These are phyloP conservation scores for Somion occarium DNA, from an alignment of 1,284 basidiomycete genomes.

Conservation along the genomic window DNA sequence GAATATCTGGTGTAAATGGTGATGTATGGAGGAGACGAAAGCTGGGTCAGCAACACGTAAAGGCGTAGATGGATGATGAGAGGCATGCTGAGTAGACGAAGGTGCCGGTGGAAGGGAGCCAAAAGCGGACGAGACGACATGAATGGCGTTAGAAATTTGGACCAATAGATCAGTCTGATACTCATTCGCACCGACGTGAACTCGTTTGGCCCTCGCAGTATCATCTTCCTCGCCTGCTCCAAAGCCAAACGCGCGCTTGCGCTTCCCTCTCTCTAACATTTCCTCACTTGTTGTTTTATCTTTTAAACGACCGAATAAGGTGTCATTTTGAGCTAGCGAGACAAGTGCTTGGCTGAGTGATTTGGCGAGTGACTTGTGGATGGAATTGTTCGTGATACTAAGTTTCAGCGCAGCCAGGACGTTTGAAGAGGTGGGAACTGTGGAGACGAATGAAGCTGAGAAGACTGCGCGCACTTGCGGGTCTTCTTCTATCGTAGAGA, in stretches of 20 bases:
- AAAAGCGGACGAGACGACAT: slow-evolving; percentile 2
- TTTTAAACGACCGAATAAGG: slow-evolving; percentile 37
- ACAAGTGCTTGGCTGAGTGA: slow-evolving; percentile 56
- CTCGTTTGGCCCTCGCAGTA: neutral
- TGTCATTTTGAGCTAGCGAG: slow-evolving; percentile 56
- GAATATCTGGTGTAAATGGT: slow-evolving; percentile 68
- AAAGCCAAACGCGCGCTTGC: neutral
- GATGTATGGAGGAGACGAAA: slow-evolving; percentile 59
- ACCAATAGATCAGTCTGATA: neutral
- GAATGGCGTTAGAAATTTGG: slow-evolving; percentile 2
- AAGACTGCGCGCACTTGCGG: slow-evolving; percentile 49
- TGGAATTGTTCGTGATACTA: slow-evolving; percentile 40
- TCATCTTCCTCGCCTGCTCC: neutral
- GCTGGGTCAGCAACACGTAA: slow-evolving; percentile 40
- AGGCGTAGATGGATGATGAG: neutral
- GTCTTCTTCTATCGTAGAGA: slow-evolving; percentile 53
- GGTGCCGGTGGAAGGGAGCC: neutral
- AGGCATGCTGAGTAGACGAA: neutral
- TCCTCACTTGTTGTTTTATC: neutral
- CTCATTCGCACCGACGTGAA: neutral
- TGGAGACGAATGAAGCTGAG: slow-evolving; percentile 42
- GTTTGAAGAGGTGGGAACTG: slow-evolving; percentile 35
- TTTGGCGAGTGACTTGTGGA: slow-evolving; percentile 48
- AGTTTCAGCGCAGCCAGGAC: slow-evolving; percentile 51
- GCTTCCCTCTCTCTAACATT: neutral